Evolutionary conservation across 805 yeast genomes (phyloP), one percentile per base, ranked within the genome.

Genomic region (Candida maesae): DNA sequence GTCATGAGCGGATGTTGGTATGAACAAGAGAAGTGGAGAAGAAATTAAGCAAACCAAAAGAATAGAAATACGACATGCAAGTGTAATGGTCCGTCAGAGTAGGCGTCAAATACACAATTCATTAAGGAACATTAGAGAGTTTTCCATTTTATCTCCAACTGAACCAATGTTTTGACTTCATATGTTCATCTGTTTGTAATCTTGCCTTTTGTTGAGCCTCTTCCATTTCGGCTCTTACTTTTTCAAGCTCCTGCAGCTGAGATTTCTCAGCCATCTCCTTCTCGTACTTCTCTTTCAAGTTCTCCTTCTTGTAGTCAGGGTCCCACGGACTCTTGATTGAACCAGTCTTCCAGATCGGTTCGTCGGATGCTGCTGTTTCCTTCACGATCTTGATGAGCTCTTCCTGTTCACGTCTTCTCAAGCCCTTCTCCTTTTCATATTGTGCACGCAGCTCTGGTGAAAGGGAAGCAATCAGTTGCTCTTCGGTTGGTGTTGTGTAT

Each of bases 291-390:
- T 74, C 74, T 39, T 70, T 67, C 35, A 74, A 71, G 42, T 71
- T 56, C 24, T 52, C 50, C 31, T 46, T 52, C 37, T 57, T 56
- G n/a, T 50, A 49, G 14, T 58, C 56, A 16, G 46, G 52, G 29
- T 74, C 91, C 74, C 84, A 83, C 0, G 95, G 93, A 1, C 82
- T 73, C 33, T 68, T 65, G 28, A 85, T 73, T 1, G 78, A 67
- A 0, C 90, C 95, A 0, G 95, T 79, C 58, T 75, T 81, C 95
- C 95, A 85, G 36, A 84, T 78, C 0, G 95, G 95, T 41, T 84
- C 88, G 50, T 79, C 71, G 13, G 88, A 79, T 1, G 73, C 70
- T 2, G 87, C 63, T 0, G 93, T 84, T 46, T 73, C 56, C 42
- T 73, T 67, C 1, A 78, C 90, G 19, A 83, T 78, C 47, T 75